Base-by-base conservation (phyloP, 2,329 filamentous ascomycete species). In the Diaporthe batatas region DNA sequence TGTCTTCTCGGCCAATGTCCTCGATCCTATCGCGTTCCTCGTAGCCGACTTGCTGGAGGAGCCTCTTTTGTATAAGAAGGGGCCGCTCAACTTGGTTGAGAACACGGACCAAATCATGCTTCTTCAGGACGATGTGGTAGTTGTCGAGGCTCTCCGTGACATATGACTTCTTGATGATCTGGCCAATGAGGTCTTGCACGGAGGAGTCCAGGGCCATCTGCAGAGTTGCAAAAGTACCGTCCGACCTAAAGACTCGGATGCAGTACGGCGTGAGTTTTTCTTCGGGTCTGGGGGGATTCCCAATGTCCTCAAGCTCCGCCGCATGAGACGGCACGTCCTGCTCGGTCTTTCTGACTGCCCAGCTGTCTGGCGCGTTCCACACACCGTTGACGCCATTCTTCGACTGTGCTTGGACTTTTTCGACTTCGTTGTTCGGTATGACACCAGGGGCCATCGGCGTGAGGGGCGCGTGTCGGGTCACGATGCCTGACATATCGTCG, bases 301-400 rank as follows among this genome's bases (percentile, higher is more conserved):
- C 91, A 36, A 88, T 85, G 70, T 96, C 93, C 75, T 95, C 93
- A 18, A 89, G 85, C 72, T 94, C 93, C 1, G 86, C 84, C 6
- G 80, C 83, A 77, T 85, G 88, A 76, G 87, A 79, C 16, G 84
- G 82, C 68, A 87, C 85, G 75, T 88, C 88, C 70, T 94, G 92
- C 76, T 94, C 91, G 10, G 89, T 90, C 74, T 91, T 91, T 77
- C 93, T 94, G 34, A 98, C 96, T 67, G 94, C 95, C 96, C 96
- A 99, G 80, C 95, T 98, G 81, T 98, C 96, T 1, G 96, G 96
- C 4, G 95, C 95, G 81, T 97, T 94, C 96, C 96, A 99, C 4
- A 90, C 90, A 1, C 91, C 91, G 71, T 86, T 85, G 3, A 83
- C 83, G 2, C 81, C 81, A n/a, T 69, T 70, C 23, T 51, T 68